These are phyloP conservation scores for Blastomyces parvus DNA, from an alignment of 2,329 filamentous ascomycete genomes.

Conservation along the genomic window DNA sequence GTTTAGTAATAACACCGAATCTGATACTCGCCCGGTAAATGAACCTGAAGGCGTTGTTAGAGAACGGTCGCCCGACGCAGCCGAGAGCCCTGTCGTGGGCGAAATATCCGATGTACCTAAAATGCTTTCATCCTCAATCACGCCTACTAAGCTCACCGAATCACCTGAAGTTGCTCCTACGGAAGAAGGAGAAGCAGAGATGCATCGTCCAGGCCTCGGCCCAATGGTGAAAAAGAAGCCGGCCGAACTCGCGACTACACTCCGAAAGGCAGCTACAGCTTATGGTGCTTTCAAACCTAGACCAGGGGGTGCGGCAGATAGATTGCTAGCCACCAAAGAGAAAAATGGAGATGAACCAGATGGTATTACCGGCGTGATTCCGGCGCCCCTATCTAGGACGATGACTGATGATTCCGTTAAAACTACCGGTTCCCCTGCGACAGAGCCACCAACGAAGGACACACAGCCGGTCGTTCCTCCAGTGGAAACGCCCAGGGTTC, in stretches of 20 bases:
- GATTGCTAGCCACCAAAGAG: slow-evolving; percentile 55
- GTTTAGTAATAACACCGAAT: not conserved
- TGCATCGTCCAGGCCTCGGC: slow-evolving; percentile 65
- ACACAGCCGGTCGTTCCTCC: slow-evolving; percentile 18
- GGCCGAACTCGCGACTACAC: slow-evolving; percentile 59
- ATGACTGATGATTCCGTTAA: slow-evolving; percentile 33
- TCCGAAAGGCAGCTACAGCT: slow-evolving; percentile 71
- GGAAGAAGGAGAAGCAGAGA: slow-evolving; percentile 41
- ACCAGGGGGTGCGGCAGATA: slow-evolving; percentile 75
- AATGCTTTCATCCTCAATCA: not conserved
- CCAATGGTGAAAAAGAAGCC: slow-evolving; percentile 84
- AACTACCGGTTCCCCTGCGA: slow-evolving; percentile 21
- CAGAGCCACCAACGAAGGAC: slow-evolving; percentile 26
- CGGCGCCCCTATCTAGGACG: slow-evolving; percentile 52
- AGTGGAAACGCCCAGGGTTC: slow-evolving; percentile 2
- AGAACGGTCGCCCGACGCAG: not conserved
- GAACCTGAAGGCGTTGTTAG: not conserved
- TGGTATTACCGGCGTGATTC: slow-evolving; percentile 81
- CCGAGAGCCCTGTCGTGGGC: not conserved
- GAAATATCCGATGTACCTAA: slow-evolving; percentile 1
- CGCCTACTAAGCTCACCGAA: not conserved
- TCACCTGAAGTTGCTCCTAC: slow-evolving; percentile 32
- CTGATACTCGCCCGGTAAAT: not conserved
- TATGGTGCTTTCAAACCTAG: slow-evolving; percentile 73
- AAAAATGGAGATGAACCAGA: slow-evolving; percentile 61